phyloP scores from a whole-genome alignment of 2,329 filamentous ascomycete species.

The Fusarium mexicanum region DNA sequence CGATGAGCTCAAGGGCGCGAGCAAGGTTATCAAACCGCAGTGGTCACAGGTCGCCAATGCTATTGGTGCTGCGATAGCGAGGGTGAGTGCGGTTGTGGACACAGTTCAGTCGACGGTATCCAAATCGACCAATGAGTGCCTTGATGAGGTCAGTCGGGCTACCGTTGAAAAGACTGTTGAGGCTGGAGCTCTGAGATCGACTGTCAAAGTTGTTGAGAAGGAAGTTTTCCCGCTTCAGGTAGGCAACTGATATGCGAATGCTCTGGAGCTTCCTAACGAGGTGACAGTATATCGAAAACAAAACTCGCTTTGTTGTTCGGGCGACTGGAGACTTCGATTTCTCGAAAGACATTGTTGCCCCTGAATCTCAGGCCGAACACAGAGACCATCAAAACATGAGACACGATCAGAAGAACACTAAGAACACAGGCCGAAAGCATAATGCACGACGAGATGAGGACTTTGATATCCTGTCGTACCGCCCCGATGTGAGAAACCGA shows the following conservation, averaged over 20 bases:
- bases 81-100: slow-evolving; percentile 65
- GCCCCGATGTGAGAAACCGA: slow-evolving; percentile 59
- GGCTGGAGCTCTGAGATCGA: slow-evolving; percentile 56
- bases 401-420: slow-evolving; percentile 30
- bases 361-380: not conserved
- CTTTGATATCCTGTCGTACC: slow-evolving; percentile 54
- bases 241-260: slow-evolving; percentile 2
- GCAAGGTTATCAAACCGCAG: slow-evolving; percentile 63
- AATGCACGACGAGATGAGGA: slow-evolving; percentile 27
- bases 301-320: slow-evolving; percentile 65
- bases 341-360: slow-evolving; percentile 5
- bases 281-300: slow-evolving; percentile 60
- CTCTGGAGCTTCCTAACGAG: slow-evolving; percentile 1
- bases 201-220: slow-evolving; percentile 61
- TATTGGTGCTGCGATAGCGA: slow-evolving; percentile 70
- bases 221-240: slow-evolving; percentile 64
- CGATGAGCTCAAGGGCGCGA: slow-evolving; percentile 63
- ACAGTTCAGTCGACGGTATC: slow-evolving; percentile 60
- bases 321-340: slow-evolving; percentile 68
- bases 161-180: slow-evolving; percentile 57
- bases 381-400: slow-evolving; percentile 28
- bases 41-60: slow-evolving; percentile 71
- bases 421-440: not conserved
- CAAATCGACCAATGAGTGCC: slow-evolving; percentile 49
- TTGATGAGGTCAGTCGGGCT: slow-evolving; percentile 51